Evolutionary conservation across 179 eudicot species (phyloP), one percentile per base, ranked within the genome.

Genomic region (Spinacia oleracea): DNA sequence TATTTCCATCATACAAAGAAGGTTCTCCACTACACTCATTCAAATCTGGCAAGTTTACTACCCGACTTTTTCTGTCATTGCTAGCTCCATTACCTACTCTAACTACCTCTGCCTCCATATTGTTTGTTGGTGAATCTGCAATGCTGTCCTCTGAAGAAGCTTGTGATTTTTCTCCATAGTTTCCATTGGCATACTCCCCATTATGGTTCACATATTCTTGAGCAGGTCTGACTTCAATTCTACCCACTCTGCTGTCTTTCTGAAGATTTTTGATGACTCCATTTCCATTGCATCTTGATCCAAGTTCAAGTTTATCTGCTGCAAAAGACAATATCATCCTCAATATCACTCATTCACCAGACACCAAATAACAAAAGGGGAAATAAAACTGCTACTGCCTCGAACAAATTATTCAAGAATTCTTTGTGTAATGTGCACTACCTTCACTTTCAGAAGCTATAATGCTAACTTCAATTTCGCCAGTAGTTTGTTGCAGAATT

Each of bases 21-120:
- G 83, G 75, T 50, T 60, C 85, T 71, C 78, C 75, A 82, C 77
- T 74, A 53, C 72, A 68, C 38, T 59, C 77, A n/a, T 82, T 85
- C 72, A 80, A 53, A 79, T 85, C 85, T 8, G 83, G 87, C 76
- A 82, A 77, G 29, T 77, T 62, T 38, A 77, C 48, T 34, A 25
- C n/a, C 38, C 68, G 77, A 59, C 45, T 56, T 72, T 60, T 70
- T 34, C 64, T 68, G 15, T 63, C 79, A 72, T 73, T 58, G 50
- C 43, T 53, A 27, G 73, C 32, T 18, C 78, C 75, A 70, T 46
- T 38, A 45, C 58, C 38, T 59, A 5, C 3, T n/a, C 55, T 71
- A 43, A 64, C 74, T 32, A 60, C 48, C 23, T 70, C 78, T 25
- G 69, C 40, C 48, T 8, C 76, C 16, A 46, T 43, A 25, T 42